These are phyloP conservation scores for Gastrodia elata DNA, from an alignment of 106 monocot species.

Conservation along the genomic window DNA sequence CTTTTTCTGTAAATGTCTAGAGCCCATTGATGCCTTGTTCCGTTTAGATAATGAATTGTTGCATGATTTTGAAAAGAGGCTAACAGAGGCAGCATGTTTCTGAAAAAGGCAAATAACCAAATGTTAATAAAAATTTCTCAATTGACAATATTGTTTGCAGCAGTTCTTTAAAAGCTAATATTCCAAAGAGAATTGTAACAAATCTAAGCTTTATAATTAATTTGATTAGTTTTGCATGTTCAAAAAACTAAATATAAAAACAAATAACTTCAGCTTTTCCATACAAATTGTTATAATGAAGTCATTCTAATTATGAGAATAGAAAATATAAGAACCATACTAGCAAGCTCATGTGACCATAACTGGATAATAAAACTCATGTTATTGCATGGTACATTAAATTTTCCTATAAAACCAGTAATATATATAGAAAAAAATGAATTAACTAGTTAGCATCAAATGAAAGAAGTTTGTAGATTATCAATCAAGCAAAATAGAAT, in stretches of 20 bases:
- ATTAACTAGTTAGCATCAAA: not conserved
- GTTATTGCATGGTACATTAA: not conserved
- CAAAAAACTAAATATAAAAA: not conserved
- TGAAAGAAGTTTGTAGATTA: not conserved
- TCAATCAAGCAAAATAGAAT: not conserved
- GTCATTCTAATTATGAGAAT: not conserved
- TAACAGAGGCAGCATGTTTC: not conserved
- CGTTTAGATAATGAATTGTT: not conserved
- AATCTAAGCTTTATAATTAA: not conserved
- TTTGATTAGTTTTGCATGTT: not conserved
- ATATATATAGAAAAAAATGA: not conserved
- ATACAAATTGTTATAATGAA: not conserved
- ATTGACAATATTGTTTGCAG: not conserved
- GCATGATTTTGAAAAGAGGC: not conserved
- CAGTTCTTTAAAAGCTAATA: not conserved
- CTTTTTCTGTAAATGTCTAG: not conserved
- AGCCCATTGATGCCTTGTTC: not conserved
- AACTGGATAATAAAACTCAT: not conserved
- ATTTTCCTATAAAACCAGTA: not conserved
- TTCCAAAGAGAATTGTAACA: not conserved
- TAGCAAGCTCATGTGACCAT: not conserved
- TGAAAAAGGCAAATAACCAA: not conserved
- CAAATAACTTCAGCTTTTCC: not conserved
- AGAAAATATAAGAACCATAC: not conserved
- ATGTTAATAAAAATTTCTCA: not conserved